phyloP scores from a whole-genome alignment of 2,329 filamentous ascomycete genomes.

The Bipolaris sorokiniana region DNA sequence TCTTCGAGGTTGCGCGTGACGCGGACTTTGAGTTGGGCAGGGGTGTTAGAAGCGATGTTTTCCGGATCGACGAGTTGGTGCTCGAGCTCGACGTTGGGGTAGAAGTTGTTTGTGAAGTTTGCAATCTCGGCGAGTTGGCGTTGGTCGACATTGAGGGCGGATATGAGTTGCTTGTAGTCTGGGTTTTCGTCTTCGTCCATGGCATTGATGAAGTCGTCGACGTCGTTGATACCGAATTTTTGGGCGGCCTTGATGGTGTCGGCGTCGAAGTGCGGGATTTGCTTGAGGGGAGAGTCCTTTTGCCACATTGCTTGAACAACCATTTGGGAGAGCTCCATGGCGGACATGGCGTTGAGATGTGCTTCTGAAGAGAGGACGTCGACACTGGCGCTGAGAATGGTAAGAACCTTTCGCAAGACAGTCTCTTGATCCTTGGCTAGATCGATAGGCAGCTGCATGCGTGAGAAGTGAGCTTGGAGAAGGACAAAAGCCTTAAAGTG shows the following conservation, averaged over 20 bases:
- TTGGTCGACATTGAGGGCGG: constrained; percentile 78
- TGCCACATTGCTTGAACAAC: constrained; percentile 99
- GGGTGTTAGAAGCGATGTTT: constrained; percentile 77
- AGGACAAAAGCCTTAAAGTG: constrained; percentile 99
- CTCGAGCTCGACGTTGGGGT: constrained; percentile 91
- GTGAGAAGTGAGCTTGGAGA: constrained; percentile 93
- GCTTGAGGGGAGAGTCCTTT: constrained; percentile 92
- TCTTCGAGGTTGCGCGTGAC: constrained; percentile 83
- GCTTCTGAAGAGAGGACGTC: constrained; percentile 96
- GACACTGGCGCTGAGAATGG: constrained; percentile 87
- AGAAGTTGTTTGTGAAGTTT: constrained; percentile 93
- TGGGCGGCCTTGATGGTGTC: constrained; percentile 83
- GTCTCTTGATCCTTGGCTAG: constrained; percentile 94
- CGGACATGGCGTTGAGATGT: constrained; percentile 94
- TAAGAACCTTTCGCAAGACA: constrained; percentile 82
- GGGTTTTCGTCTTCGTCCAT: constrained; percentile 96
- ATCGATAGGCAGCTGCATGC: constrained; percentile 95
- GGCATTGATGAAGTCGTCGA: constrained; percentile 97
- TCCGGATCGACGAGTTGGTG: constrained; percentile 85
- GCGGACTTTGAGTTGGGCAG: constrained; percentile 81
- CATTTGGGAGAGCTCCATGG: constrained; percentile 99
- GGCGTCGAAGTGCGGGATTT: constrained; percentile 91
- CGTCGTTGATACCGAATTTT: constrained; percentile 83
- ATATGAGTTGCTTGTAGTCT: constrained; percentile 77
- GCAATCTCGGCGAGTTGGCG: constrained; percentile 87